Evolutionary conservation across 805 yeast species (phyloP), one percentile per base, ranked within the genome.

Genomic region (Lachancea sp.): DNA sequence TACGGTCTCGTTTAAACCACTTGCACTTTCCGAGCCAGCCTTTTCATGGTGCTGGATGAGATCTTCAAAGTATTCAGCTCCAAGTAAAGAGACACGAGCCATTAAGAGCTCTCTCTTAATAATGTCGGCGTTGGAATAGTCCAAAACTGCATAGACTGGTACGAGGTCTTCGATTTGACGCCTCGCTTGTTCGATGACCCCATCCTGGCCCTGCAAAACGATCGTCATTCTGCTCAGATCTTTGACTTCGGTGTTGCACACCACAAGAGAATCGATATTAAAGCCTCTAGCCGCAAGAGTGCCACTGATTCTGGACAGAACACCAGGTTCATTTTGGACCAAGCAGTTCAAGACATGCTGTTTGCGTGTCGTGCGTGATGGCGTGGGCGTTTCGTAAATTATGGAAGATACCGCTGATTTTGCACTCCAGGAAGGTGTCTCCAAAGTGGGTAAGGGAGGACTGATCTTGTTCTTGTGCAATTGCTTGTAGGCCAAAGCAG

Each of bases 301-400:
- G 45, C 97, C 96, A 6, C 97, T 85, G 36, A 93, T 86, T 45
- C 91, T 79, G 30, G 95, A 83, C 58, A 93, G 73, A 38, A 93
- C 99, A 75, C 99, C 99, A 7, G 99, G 98, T 70, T 93, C 99
- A 67, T 93, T 91, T 70, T 93, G 98, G 15, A 93, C 99, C 62
- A 93, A 75, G 71, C 99, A 93, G 75, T 91, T 93, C 64, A 93
- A 75, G 37, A 93, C 95, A 58, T 93, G 99, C 59, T 85, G 85
- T 54, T 84, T 82, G 55, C 76, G 73, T 35, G 89, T 86, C 32
- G 82, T 78, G 36, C 53, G 63, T 17, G 68, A 60, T 12, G 73
- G 75, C 16, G 69, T 55, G 41, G 77, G 99, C 2, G 96, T 87
- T 65, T 93, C 98, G 69, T 90, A 91, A 52, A 93, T 73, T 55